These are phyloP conservation scores for Tylopilus orsonianus DNA, from an alignment of 1,284 basidiomycete species.

Conservation along the genomic window DNA sequence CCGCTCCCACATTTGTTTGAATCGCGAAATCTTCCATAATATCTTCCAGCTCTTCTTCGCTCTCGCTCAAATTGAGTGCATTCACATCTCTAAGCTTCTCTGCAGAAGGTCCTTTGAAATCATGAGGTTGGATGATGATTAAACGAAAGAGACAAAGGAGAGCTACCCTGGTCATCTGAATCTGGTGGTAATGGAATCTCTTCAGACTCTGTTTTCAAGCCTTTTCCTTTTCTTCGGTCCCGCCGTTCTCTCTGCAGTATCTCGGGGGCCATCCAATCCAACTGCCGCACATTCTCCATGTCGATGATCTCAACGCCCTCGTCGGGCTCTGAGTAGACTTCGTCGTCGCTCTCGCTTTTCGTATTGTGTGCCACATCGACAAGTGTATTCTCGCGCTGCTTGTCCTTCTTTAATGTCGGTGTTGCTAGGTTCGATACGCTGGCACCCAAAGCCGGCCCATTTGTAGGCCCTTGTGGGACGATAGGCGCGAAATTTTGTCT, in stretches of 20 bases:
- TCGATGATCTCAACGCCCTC: slow-evolving; percentile 87
- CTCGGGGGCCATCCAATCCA: slow-evolving; percentile 91
- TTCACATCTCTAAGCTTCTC: slow-evolving; percentile 60
- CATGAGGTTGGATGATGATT: neutral
- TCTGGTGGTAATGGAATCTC: slow-evolving; percentile 34
- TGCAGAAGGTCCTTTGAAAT: slow-evolving; percentile 31
- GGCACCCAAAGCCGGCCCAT: slow-evolving; percentile 44
- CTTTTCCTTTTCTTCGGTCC: slow-evolving; percentile 42
- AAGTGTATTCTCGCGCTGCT: slow-evolving; percentile 33
- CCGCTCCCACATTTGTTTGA: slow-evolving; percentile 41
- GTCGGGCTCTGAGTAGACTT: slow-evolving; percentile 85
- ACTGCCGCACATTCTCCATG: slow-evolving; percentile 75
- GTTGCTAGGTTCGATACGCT: slow-evolving; percentile 45
- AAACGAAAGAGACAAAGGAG: neutral
- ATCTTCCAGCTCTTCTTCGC: slow-evolving; percentile 83
- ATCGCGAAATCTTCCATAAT: slow-evolving; percentile 79
- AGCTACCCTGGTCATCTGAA: slow-evolving; percentile 36
- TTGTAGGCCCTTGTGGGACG: slow-evolving; percentile 38
- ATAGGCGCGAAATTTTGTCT: slow-evolving; percentile 54
- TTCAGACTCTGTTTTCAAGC: slow-evolving; percentile 47
- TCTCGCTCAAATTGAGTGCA: slow-evolving; percentile 79
- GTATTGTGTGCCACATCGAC: slow-evolving; percentile 25
- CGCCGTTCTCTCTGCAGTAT: slow-evolving; percentile 60
- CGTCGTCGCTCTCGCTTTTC: slow-evolving; percentile 51
- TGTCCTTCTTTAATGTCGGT: slow-evolving; percentile 44